Evolutionary conservation across 805 yeast genomes (phyloP).

Genomic region (Hanseniaspora osmophila): DNA sequence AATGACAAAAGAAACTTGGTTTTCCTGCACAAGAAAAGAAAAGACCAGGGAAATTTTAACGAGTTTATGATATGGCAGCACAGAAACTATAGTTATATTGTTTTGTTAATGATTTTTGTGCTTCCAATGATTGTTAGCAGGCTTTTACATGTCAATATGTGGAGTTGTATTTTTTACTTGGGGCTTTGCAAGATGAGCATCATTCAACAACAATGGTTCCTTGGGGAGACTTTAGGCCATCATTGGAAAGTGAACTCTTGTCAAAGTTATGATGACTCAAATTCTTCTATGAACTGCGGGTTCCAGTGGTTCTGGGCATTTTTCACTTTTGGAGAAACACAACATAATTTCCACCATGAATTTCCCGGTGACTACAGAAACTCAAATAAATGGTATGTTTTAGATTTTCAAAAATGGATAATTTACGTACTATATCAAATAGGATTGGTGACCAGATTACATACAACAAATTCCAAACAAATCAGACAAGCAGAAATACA

Average conservation of each 20-base stretch:
- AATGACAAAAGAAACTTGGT: background rate
- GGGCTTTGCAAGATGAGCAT: conserved; percentile 59
- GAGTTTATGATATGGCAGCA: conserved; percentile 46
- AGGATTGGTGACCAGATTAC: conserved; percentile 45
- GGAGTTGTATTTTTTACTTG: conserved; percentile 53
- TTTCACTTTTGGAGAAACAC: conserved; percentile 80
- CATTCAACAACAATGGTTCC: conserved; percentile 69
- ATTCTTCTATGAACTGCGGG: conserved; percentile 28
- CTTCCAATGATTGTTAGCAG: conserved; percentile 58
- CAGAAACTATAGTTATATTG: conserved; percentile 47
- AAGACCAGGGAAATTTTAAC: background rate
- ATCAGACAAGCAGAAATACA: conserved; percentile 60
- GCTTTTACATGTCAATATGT: conserved; percentile 59
- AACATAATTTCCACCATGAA: conserved; percentile 89
- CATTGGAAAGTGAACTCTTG: conserved; percentile 10
- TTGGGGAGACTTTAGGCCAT: conserved; percentile 77
- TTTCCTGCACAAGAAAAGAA: background rate
- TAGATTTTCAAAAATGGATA: conserved; percentile 80
- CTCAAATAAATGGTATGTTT: conserved; percentile 55
- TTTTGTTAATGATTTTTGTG: conserved; percentile 36
- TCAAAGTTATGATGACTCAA: background rate
- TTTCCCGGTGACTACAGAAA: conserved; percentile 83
- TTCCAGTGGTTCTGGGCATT: conserved; percentile 49
- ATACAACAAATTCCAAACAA: conserved; percentile 33
- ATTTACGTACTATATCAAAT: conserved; percentile 37